Conservation (phyloP, 768 basidiomycete genomes). For the Leccinum sublutescens region DNA sequence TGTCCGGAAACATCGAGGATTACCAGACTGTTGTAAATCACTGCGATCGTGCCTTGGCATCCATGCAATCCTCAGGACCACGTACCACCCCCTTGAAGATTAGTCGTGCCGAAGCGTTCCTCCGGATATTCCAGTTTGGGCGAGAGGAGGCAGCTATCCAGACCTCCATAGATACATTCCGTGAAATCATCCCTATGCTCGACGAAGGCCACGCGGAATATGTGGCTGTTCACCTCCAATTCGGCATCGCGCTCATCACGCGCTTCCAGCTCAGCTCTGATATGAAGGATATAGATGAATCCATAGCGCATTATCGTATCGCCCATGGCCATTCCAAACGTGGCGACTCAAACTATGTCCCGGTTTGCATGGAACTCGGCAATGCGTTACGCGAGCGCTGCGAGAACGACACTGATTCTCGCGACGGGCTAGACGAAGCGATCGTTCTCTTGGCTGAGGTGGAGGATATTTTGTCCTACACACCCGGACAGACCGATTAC, state of each 20-base stretch:
- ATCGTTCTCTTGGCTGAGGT: slow-evolving; percentile 23
- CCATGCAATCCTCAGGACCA: not conserved
- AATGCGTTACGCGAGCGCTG: slow-evolving; percentile 16
- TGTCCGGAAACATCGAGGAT: slow-evolving; percentile 14
- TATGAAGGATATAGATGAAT: slow-evolving; percentile 23
- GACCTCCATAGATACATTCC: slow-evolving; percentile 11
- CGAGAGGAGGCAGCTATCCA: slow-evolving; percentile 10
- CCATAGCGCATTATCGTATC: slow-evolving; percentile 16
- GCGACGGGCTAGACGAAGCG: slow-evolving; percentile 22
- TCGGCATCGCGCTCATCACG: slow-evolving; percentile 20
- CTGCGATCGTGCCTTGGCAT: slow-evolving; percentile 20
- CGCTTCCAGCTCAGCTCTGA: slow-evolving; percentile 11
- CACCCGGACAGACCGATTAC: slow-evolving; percentile 4
- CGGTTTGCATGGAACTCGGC: slow-evolving; percentile 14
- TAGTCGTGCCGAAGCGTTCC: slow-evolving; percentile 17
- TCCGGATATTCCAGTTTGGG: slow-evolving; percentile 8
- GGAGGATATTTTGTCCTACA: slow-evolving; percentile 12
- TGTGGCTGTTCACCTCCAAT: slow-evolving; percentile 3
- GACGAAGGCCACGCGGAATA: slow-evolving; percentile 12
- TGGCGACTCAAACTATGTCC: slow-evolving; percentile 8
- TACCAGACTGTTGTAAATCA: slow-evolving; percentile 17
- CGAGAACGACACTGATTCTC: slow-evolving; percentile 1
- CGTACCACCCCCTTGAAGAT: slow-evolving; percentile 3
- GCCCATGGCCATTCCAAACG: slow-evolving; percentile 11
- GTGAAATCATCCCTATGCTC: slow-evolving; percentile 12